These are phyloP conservation scores for Forsythia viridissima DNA, from an alignment of 257 asterid genomes.

Conservation along the genomic window DNA sequence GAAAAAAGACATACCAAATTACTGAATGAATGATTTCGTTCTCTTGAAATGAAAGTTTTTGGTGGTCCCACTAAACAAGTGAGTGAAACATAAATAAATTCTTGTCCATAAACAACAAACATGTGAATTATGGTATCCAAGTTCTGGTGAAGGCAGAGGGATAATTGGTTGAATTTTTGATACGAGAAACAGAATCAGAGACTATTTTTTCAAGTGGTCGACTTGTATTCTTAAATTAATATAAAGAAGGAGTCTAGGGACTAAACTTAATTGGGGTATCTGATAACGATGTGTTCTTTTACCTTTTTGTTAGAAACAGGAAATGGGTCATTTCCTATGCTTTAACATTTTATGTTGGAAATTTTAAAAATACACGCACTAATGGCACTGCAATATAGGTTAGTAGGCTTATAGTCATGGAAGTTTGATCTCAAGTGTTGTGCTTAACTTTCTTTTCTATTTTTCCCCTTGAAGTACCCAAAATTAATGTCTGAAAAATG, in stretches of 20 bases:
- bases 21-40: background rate
- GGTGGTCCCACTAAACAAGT: background rate
- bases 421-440: background rate
- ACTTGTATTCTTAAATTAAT: background rate
- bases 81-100: background rate
- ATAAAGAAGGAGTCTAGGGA: background rate
- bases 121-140: background rate
- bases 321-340: background rate
- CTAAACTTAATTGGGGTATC: background rate
- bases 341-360: background rate
- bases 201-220: background rate
- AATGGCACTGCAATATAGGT: background rate
- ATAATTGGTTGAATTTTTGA: background rate
- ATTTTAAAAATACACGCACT: background rate
- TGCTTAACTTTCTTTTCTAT: background rate
- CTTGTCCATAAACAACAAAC: background rate
- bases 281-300: background rate
- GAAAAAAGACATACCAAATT: background rate
- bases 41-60: background rate
- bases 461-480: background rate
- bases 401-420: background rate
- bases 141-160: background rate
- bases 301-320: background rate
- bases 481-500: slow-evolving; percentile 2
- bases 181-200: background rate